phyloP scores from a whole-genome alignment of 345 rosid species.

The Carallia brachiata region DNA sequence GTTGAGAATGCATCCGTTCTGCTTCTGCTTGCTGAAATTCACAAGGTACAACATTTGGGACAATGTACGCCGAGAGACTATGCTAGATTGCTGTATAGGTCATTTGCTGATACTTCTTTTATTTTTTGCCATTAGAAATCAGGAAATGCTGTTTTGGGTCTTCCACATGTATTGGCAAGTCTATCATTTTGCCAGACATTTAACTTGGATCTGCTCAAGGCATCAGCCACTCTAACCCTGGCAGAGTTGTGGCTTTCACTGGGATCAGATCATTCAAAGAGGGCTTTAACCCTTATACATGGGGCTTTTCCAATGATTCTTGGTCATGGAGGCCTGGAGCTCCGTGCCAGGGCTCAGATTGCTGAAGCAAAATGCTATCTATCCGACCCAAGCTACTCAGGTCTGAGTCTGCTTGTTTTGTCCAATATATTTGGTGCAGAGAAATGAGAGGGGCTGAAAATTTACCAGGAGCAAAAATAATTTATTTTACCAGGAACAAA shows the following conservation, averaged over 20 bases:
- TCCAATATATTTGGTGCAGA: background rate
- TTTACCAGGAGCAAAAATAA: no score
- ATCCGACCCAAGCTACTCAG: constrained; percentile 79
- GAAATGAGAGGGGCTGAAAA: no score
- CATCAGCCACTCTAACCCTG: constrained; percentile 83
- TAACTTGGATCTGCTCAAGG: constrained; percentile 95
- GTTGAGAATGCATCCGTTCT: constrained; percentile 87
- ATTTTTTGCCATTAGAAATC: constrained; percentile 60
- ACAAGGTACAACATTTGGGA: constrained; percentile 52
- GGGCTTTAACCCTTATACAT: constrained; percentile 67
- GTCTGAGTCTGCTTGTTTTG: constrained; percentile 23
- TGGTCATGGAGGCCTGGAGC: constrained; percentile 97
- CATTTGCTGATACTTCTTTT: background rate
- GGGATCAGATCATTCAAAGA: constrained; percentile 79
- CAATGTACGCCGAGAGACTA: background rate
- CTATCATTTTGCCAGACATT: constrained; percentile 92
- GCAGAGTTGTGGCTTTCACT: constrained; percentile 92
- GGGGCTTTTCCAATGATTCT: constrained; percentile 82
- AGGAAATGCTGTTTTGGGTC: constrained; percentile 89
- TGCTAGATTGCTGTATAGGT: background rate
- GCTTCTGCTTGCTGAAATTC: constrained; percentile 93
- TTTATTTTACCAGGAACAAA: no score
- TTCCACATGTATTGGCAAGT: constrained; percentile 93
- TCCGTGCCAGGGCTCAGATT: constrained; percentile 82
- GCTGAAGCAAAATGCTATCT: constrained; percentile 88